Evolutionary conservation across 192 early-diverging fungal species (phyloP).

Genomic region (Coemansia sp.): DNA sequence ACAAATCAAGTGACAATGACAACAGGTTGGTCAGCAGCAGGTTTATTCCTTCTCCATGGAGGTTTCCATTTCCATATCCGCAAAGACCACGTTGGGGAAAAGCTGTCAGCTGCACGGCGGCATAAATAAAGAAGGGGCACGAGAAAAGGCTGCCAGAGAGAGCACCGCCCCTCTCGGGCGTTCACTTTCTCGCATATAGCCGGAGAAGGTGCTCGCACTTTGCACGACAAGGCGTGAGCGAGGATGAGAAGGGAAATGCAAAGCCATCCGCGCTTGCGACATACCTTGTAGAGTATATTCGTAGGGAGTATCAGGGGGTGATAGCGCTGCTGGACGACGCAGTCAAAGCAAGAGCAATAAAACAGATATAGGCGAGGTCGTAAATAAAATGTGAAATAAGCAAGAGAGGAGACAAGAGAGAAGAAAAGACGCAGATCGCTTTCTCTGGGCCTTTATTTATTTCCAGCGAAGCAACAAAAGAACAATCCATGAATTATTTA

Average conservation of each 20-base stretch:
- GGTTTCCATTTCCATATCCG: background rate
- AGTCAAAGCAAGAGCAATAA: background rate
- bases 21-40: background rate
- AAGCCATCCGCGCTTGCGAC: background rate
- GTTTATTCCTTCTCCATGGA: background rate
- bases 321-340: background rate
- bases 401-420: background rate
- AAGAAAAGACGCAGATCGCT: no score
- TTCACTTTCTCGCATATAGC: background rate
- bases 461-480: conserved; percentile 1
- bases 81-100: background rate
- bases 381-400: background rate
- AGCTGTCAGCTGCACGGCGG: background rate
- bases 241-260: no score
- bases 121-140: background rate
- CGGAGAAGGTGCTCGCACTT: background rate
- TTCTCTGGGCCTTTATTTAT: no score
- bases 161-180: background rate
- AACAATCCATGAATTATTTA: background rate
- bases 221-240: background rate
- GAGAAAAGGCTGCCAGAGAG: no score
- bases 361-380: background rate
- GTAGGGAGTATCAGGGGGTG: background rate
- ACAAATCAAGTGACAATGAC: background rate
- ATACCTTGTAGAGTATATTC: background rate